Evolutionary conservation across 1,139 yeast species (phyloP), one percentile per base, ranked within the genome.

Genomic region (Kluyveromyces sp.): DNA sequence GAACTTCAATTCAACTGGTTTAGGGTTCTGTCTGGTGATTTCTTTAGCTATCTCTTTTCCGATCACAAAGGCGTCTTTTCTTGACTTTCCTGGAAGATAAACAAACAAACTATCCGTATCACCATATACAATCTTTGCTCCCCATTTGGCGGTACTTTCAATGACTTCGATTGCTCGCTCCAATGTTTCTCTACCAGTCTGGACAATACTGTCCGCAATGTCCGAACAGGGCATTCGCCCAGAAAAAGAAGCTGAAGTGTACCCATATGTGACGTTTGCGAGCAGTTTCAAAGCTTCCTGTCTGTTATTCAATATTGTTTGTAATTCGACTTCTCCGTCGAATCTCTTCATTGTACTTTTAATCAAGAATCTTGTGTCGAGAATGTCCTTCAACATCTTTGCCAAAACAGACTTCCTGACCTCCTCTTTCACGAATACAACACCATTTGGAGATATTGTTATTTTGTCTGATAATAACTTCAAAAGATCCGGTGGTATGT

Each of bases 221-320:
- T 88, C 97, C 0, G 95, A 80, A 55, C 94, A 86, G 0, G 98
- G 98, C 98, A 92, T 92, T 50, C 98, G 69, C 0, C 98, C 98
- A 29, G 96, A 87, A 57, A 82, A 92, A 0, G 95, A 78, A 0
- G 98, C 98, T 0, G 96, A 83, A 0, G 97, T 75, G 58, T 92
- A 92, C 0, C 98, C 98, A 66, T 92, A 92, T 0, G 96, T 89
- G 13, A 92, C 98, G 62, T 88, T 89, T 1, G 98, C 96, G 43
- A 89, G 82, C 47, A 92, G 67, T 57, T 92, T 92, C 48, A 92
- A 66, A 0, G 96, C 98, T 36, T 86, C 63, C 56, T 92, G 98
- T 43, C 92, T 71, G 45, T 85, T 83, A 19, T 39, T 39, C 11
- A 42, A 30, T 19, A 20, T 42, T 57, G 85, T 77, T 59, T 84